Conservation (phyloP, 306 rosid species). For the Gynostemma pentaphyllum region DNA sequence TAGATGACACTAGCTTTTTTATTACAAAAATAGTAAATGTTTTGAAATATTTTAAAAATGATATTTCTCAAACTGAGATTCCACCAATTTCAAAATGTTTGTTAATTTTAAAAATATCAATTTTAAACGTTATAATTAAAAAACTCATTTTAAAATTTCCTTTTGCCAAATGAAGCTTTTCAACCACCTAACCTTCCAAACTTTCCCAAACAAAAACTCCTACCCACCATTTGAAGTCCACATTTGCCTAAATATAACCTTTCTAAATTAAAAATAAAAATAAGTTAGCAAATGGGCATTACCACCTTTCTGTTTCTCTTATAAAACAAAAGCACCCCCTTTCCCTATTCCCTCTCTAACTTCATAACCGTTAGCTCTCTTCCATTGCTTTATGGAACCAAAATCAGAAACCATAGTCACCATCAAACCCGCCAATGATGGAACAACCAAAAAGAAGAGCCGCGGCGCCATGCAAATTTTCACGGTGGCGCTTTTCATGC, state of each 20-base stretch:
- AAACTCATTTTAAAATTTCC: too few species aligned
- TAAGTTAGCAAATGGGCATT: background rate
- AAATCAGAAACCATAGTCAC: background rate
- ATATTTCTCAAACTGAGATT: too few species aligned
- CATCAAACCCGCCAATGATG: background rate
- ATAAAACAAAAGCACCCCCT: background rate
- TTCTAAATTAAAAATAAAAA: background rate
- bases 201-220: too few species aligned
- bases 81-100: too few species aligned
- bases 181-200: too few species aligned
- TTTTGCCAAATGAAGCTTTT: too few species aligned
- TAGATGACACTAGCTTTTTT: too few species aligned
- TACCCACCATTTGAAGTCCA: too few species aligned
- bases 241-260: background rate
- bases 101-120: too few species aligned
- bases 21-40: too few species aligned
- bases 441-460: constrained; percentile 11
- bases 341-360: background rate
- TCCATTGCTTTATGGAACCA: background rate
- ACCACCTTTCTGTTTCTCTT: constrained; percentile 1
- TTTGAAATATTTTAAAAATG: too few species aligned
- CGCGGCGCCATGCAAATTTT: constrained; percentile 17
- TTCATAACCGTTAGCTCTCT: background rate
- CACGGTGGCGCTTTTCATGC: constrained; percentile 29
- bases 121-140: too few species aligned